Evolutionary conservation across 768 basidiomycete genomes (phyloP).

Genomic region (Thelephora ganbajun): DNA sequence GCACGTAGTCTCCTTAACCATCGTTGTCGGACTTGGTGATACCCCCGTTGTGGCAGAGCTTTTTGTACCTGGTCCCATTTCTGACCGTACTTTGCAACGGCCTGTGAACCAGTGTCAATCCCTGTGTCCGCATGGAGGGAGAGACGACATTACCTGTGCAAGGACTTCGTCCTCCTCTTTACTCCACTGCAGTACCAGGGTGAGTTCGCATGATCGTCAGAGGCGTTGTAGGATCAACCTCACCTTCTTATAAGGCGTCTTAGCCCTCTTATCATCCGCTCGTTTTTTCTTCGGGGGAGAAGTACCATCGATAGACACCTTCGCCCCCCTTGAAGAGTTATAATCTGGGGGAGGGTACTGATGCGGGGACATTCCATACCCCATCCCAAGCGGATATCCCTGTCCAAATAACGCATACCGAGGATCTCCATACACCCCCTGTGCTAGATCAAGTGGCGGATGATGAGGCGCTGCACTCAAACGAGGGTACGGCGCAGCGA

Average conservation of each 20-base stretch:
- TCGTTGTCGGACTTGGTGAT: neutral
- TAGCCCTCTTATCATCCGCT: neutral
- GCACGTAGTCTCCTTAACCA: neutral
- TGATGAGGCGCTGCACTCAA: no score
- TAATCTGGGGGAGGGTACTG: no score
- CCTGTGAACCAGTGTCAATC: conserved; percentile 10
- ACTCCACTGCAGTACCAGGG: conserved; percentile 15
- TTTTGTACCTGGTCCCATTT: conserved; percentile 3
- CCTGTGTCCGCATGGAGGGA: neutral
- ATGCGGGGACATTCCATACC: no score
- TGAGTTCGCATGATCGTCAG: no score
- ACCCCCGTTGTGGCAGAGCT: neutral
- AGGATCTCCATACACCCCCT: no score
- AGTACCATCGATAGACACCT: neutral
- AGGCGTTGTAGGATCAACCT: no score
- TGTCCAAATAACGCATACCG: no score
- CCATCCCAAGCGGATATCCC: no score
- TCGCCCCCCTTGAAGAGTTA: no score
- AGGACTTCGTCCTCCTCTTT: conserved; percentile 28
- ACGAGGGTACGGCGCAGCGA: no score
- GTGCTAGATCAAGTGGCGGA: no score
- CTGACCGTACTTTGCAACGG: conserved; percentile 25
- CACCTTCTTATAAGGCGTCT: conserved; percentile 24
- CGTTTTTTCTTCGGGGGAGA: neutral
- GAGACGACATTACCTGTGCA: conserved; percentile 16